Conservation (phyloP, 2,329 filamentous ascomycete genomes). For the Fusarium torreyae region DNA sequence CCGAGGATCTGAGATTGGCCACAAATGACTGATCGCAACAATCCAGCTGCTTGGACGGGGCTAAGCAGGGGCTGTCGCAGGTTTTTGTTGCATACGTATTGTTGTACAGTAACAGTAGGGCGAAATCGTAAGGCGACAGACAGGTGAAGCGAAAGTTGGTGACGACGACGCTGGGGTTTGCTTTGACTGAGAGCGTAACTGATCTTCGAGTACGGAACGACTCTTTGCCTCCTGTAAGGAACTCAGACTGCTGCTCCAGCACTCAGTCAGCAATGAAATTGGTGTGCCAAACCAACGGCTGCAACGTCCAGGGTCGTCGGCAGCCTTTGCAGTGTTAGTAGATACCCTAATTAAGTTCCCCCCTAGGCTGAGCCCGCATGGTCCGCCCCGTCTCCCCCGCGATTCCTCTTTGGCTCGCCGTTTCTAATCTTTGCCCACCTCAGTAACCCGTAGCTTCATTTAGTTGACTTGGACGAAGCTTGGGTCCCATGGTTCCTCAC, state of each 20-base stretch:
- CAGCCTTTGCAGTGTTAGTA: conserved; percentile 21
- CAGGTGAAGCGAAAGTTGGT: neutral
- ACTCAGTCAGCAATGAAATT: conserved; percentile 9
- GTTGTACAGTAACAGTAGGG: conserved; percentile 1
- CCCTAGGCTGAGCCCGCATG: conserved; percentile 28
- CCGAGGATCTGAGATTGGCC: conserved; percentile 38
- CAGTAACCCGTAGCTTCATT: conserved; percentile 26
- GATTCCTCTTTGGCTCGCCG: conserved; percentile 13
- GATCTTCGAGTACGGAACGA: neutral
- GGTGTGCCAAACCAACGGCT: conserved; percentile 41
- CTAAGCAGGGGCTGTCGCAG: conserved; percentile 4
- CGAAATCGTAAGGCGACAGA: conserved; percentile 8
- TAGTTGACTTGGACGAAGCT: neutral
- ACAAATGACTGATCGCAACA: conserved; percentile 33
- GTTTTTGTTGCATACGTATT: neutral
- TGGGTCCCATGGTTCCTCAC: neutral
- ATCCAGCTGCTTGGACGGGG: conserved; percentile 29
- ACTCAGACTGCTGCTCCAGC: neutral
- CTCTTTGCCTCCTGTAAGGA: neutral
- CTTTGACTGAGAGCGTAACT: neutral
- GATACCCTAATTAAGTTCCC: conserved; percentile 30
- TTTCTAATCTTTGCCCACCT: conserved; percentile 19
- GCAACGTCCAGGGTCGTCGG: conserved; percentile 29
- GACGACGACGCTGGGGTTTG: neutral
- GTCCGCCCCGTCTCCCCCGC: conserved; percentile 36